Conservation (phyloP, 352 stramenopile species). For the Phytophthora pseudosyringae region DNA sequence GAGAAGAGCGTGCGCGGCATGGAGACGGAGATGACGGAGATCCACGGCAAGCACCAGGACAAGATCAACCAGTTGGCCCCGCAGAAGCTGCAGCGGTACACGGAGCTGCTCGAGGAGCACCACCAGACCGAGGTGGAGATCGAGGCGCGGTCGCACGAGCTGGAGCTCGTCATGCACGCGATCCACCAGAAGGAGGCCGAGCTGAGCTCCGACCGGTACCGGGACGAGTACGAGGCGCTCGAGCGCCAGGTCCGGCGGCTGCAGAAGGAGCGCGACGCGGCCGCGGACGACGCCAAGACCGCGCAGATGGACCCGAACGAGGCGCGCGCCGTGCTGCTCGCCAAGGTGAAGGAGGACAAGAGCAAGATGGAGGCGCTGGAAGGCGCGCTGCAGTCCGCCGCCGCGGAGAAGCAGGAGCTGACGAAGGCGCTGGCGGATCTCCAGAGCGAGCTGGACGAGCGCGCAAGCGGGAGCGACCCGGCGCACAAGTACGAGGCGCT, state of each 20-base stretch:
- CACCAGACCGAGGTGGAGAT: constrained; percentile 78
- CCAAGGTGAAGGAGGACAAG: constrained; percentile 90
- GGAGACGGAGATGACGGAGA: constrained; percentile 81
- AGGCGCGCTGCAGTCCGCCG: constrained; percentile 52
- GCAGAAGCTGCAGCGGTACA: constrained; percentile 86
- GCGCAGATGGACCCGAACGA: constrained; percentile 91
- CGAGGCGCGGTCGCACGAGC: constrained; percentile 66
- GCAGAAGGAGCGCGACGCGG: constrained; percentile 78
- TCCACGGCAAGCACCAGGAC: constrained; percentile 81
- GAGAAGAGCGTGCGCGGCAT: constrained; percentile 66
- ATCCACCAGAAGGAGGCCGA: constrained; percentile 83
- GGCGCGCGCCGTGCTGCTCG: constrained; percentile 77
- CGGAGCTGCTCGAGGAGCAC: constrained; percentile 75
- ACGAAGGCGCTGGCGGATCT: constrained; percentile 61
- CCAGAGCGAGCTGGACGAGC: constrained; percentile 70
- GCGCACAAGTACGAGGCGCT: constrained; percentile 89
- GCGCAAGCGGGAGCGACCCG: constrained; percentile 70
- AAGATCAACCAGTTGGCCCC: constrained; percentile 92
- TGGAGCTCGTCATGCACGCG: constrained; percentile 76
- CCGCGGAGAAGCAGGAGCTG: constrained; percentile 66
- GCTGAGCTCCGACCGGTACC: constrained; percentile 67
- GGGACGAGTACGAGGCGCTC: constrained; percentile 80
- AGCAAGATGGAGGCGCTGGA: constrained; percentile 82
- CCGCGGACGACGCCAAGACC: constrained; percentile 84
- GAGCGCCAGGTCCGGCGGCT: constrained; percentile 71